phyloP scores from a whole-genome alignment of 2,329 filamentous ascomycete species.

The Colletotrichum sp. region DNA sequence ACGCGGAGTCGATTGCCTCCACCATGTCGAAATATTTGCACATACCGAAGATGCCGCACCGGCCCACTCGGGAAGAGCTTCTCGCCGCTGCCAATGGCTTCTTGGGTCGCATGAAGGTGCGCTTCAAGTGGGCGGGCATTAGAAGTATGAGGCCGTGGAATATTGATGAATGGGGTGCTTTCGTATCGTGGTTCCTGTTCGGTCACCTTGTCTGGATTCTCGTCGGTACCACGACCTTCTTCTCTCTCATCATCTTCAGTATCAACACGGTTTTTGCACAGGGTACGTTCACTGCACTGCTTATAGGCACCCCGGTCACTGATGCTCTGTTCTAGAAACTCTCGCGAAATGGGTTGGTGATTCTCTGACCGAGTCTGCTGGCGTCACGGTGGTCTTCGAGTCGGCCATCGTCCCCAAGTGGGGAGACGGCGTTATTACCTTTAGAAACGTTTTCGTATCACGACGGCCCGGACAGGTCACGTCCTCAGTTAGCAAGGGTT shows the following conservation, averaged over 20 bases:
- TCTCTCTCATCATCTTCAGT: conserved; percentile 86
- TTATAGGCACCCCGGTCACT: background rate
- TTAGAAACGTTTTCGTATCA: conserved; percentile 96
- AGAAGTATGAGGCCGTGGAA: conserved; percentile 94
- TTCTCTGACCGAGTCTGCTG: conserved; percentile 92
- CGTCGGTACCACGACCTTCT: conserved; percentile 96
- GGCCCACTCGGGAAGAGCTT: conserved; percentile 92
- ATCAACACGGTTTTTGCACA: conserved; percentile 98
- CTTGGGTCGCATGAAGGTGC: conserved; percentile 86
- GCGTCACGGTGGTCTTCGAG: conserved; percentile 93
- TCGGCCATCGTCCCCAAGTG: conserved; percentile 97
- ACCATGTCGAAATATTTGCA: conserved; percentile 66
- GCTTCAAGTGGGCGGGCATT: conserved; percentile 98
- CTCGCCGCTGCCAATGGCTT: conserved; percentile 91
- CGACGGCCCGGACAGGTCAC: conserved; percentile 82
- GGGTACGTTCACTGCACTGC: conserved; percentile 52
- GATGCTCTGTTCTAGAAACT: conserved; percentile 66
- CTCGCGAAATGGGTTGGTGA: conserved; percentile 93
- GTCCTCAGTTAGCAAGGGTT: conserved; percentile 90
- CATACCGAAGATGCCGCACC: conserved; percentile 76
- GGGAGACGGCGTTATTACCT: conserved; percentile 93
- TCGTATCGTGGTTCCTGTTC: conserved; percentile 91
- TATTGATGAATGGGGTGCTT: conserved; percentile 92
- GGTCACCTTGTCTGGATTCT: conserved; percentile 95
- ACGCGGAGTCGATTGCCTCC: conserved; percentile 49